Evolutionary conservation across 176 grass and related monocot species (phyloP), one percentile per base, ranked within the genome.

Genomic region (Elymus sibiricus): DNA sequence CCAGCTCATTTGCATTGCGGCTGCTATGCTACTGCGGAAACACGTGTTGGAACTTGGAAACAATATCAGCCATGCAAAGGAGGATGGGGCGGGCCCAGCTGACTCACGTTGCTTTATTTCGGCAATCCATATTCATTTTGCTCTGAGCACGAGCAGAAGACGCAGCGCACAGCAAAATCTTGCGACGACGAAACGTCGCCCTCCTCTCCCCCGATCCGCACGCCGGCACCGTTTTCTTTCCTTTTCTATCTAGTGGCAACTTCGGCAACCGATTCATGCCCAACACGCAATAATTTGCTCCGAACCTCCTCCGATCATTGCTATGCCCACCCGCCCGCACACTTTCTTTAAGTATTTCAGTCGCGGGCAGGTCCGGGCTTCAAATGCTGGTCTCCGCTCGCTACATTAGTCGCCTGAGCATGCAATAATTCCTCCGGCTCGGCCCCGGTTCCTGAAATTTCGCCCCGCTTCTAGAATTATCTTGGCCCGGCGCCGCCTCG

Each of bases 311-410:
- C 74, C 42, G 66, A 79, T 46, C 80, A 59, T 78, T 70, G 22
- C 38, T 12, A 29, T 31, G 78, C 60, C 82, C 82, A 79, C 44
- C 59, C 70, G 76, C 46, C 79, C 24, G 76, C 80, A 47, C 49
- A 83, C 78, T 80, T 86, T 68, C 83, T 74, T n/a, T n/a, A n/a
- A n/a, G n/a, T 73, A 86, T 83, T 86, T 79, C 86, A 78, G 55
- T 9, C 22, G 21, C 40, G 67, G 60, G 58, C 67, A 29, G 64
- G 29, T 2, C 17, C 16, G 26, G 44, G 26, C 44, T 47, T 37
- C 44, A 80, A 79, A 74, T 51, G 64, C 71, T 31, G 88, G 37
- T 16, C 58, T 5, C 35, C 39, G 11, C 28, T 62, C 40, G 47
- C 70, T 55, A 75, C 58, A 35, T 60, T 35, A 5, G 19, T 19